Percentiles rank a stretch among this genome's conserved stretches.
Evolutionary conservation across 345 rosid genomes (phyloP).

Genomic region (Sonneratia alba): DNA sequence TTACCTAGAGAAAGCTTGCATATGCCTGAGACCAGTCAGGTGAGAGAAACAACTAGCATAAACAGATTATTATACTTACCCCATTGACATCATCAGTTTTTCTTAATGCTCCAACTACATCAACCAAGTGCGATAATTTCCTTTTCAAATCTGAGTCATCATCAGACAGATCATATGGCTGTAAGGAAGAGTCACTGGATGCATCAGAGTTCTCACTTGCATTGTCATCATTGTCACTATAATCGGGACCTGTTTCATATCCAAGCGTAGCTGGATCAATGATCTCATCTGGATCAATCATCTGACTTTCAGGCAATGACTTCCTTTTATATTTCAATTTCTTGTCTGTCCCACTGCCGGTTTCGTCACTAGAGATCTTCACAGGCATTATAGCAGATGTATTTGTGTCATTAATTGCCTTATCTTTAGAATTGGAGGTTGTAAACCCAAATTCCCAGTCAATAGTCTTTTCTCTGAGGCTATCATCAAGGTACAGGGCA

Average conservation of each 20-base stretch:
- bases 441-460: conserved; percentile 83
- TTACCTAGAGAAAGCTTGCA: not conserved
- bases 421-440: conserved; percentile 18
- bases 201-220: conserved; percentile 58
- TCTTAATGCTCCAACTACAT: conserved; percentile 84
- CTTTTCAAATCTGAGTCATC: conserved; percentile 64
- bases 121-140: conserved; percentile 71
- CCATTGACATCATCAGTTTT: conserved; percentile 87
- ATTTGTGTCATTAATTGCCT: conserved; percentile 23
- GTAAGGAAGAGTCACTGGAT: conserved; percentile 65
- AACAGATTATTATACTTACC: conserved; percentile 31
- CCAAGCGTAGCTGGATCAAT: conserved; percentile 67
- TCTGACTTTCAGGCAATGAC: conserved; percentile 28
- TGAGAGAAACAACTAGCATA: conserved; percentile 5
- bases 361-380: conserved; percentile 16
- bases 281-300: conserved; percentile 84
- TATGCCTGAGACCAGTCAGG: not conserved
- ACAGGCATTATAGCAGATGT: conserved; percentile 23
- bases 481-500: conserved; percentile 83
- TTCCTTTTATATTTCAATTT: conserved; percentile 29
- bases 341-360: conserved; percentile 14
- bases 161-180: conserved; percentile 87
- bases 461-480: conserved; percentile 47
- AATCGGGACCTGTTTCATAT: conserved; percentile 44
- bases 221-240: conserved; percentile 39